phyloP scores from a whole-genome alignment of 2,329 filamentous ascomycete genomes.

The Ascochyta clinopodiicola region DNA sequence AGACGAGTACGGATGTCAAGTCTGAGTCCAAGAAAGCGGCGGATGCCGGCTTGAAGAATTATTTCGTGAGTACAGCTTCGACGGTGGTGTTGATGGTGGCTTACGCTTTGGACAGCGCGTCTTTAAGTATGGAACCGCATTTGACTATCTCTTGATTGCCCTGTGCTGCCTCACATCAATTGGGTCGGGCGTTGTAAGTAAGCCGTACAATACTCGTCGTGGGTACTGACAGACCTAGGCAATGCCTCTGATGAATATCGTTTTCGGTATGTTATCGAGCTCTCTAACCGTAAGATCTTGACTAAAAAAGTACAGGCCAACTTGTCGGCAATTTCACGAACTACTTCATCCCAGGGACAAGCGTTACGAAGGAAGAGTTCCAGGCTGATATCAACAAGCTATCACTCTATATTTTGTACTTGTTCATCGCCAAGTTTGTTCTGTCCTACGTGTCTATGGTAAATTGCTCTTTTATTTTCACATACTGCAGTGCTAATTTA shows the following conservation, averaged over 20 bases:
- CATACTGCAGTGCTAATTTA: not conserved
- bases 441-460: conserved; percentile 46
- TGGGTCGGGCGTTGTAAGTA: conserved; percentile 37
- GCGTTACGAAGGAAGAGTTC: conserved; percentile 57
- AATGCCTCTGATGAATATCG: conserved; percentile 64
- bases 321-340: conserved; percentile 61
- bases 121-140: conserved; percentile 39
- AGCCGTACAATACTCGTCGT: too few relatives aligned
- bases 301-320: conserved; percentile 31
- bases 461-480: not conserved
- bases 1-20: not conserved
- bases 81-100: not conserved
- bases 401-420: conserved; percentile 40
- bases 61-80: conserved; percentile 34
- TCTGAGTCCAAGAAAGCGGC: conserved; percentile 25
- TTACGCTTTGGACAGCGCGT: conserved; percentile 36
- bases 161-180: conserved; percentile 40
- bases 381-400: conserved; percentile 54
- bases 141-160: conserved; percentile 41
- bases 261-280: conserved; percentile 63
- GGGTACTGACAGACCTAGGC: conserved; percentile 12
- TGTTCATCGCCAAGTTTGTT: conserved; percentile 47
- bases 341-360: conserved; percentile 58
- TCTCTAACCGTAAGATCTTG: conserved; percentile 29
- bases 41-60: conserved; percentile 36